Evolutionary conservation across 495 filamentous ascomycete genomes (phyloP).

Genomic region (Penicillium lagena): DNA sequence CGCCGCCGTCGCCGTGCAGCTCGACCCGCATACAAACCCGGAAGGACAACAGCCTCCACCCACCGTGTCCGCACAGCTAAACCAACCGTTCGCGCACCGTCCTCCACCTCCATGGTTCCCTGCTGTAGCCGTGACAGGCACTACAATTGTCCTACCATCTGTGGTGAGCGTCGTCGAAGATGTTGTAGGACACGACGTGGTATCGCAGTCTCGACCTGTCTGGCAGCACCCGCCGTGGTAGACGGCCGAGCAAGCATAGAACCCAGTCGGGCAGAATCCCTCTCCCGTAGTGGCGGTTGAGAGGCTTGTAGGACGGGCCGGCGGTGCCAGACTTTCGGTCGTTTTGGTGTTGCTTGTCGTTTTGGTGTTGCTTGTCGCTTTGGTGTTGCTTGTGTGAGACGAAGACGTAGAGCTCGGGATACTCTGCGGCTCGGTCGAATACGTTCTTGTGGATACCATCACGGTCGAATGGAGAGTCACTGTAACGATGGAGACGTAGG

Average conservation of each 20-base stretch:
- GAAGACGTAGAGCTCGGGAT: constrained; percentile 16
- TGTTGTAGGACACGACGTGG: constrained; percentile 59
- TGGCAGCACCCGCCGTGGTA: constrained; percentile 73
- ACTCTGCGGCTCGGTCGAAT: constrained; percentile 26
- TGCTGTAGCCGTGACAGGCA: constrained; percentile 42
- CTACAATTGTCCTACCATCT: constrained; percentile 61
- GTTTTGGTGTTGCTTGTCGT: constrained; percentile 13
- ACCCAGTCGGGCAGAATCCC: constrained; percentile 56
- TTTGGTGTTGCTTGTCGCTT: constrained; percentile 37
- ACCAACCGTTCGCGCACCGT: constrained; percentile 73
- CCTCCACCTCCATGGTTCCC: constrained; percentile 23
- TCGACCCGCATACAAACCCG: constrained; percentile 67
- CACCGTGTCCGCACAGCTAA: constrained; percentile 55
- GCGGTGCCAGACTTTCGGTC: too few relatives aligned
- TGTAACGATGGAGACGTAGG: constrained; percentile 39
- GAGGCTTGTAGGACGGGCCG: constrained; percentile 7
- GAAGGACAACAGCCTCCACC: constrained; percentile 75
- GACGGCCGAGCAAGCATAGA: constrained; percentile 64
- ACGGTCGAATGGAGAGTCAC: constrained; percentile 40
- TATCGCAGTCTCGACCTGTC: constrained; percentile 74
- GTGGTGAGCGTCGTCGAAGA: constrained; percentile 54
- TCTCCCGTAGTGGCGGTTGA: constrained; percentile 28
- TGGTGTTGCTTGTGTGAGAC: constrained; percentile 13
- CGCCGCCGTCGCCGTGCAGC: constrained; percentile 53
- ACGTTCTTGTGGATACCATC: constrained; percentile 32